Evolutionary conservation across 2,329 filamentous ascomycete species (phyloP).

Genomic region (Aspergillus nomiae): DNA sequence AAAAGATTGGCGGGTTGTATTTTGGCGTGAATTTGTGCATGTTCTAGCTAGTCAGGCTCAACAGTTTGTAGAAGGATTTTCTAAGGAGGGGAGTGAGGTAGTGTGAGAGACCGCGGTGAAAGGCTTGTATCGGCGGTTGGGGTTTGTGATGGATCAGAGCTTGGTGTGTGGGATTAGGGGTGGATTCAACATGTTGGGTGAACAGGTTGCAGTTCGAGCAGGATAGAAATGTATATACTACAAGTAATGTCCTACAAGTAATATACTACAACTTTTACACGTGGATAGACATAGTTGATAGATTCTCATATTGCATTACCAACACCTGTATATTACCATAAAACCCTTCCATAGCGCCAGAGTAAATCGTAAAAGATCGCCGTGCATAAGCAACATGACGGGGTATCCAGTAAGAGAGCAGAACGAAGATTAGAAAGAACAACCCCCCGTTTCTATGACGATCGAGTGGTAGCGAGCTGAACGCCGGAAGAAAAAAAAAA

Average conservation of each 20-base stretch:
- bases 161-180: conserved; percentile 67
- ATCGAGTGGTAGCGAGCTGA: conserved; percentile 13
- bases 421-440: conserved; percentile 20
- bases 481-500: conserved; percentile 1
- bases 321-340: conserved; percentile 16
- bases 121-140: no score
- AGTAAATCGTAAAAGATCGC: conserved; percentile 20
- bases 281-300: background rate
- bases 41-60: conserved; percentile 6
- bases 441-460: conserved; percentile 19
- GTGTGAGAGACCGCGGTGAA: conserved; percentile 44
- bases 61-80: no score
- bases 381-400: conserved; percentile 31
- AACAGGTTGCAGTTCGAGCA: conserved; percentile 37
- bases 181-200: conserved; percentile 85
- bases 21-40: conserved; percentile 68
- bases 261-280: background rate
- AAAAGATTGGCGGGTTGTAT: conserved; percentile 60
- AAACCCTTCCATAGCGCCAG: conserved; percentile 12
- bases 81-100: conserved; percentile 34
- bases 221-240: no score
- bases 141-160: no score
- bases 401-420: conserved; percentile 36
- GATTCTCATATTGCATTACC: conserved; percentile 3
- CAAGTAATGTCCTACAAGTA: no score